phyloP scores from a whole-genome alignment of 139 green algal species.

The Limnomonas spitsbergensis region DNA sequence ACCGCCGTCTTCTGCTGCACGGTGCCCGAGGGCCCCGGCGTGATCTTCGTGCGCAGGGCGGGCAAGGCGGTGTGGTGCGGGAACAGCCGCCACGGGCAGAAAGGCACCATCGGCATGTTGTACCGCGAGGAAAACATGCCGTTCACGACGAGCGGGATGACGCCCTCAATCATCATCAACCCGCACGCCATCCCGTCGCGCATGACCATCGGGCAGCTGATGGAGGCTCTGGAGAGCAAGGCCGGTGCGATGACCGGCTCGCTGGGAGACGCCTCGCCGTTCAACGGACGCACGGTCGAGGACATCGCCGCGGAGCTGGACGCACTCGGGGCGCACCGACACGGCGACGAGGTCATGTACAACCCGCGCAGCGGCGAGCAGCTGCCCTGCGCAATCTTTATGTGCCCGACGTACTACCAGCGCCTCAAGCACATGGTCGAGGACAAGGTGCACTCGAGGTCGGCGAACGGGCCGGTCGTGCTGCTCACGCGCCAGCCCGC shows the following conservation, averaged over 20 bases:
- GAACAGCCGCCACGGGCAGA: constrained; percentile 24
- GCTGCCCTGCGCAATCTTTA: constrained; percentile 52
- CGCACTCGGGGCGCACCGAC: constrained; percentile 45
- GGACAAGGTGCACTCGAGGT: constrained; percentile 18
- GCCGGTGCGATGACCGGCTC: constrained; percentile 35
- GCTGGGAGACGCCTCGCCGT: constrained; percentile 45
- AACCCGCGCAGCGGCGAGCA: constrained; percentile 48
- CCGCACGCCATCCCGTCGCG: constrained; percentile 33
- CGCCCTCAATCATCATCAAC: constrained; percentile 39
- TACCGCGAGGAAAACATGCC: constrained; percentile 25
- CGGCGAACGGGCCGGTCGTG: constrained; percentile 13
- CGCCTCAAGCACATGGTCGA: constrained; percentile 69
- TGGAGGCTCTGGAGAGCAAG: constrained; percentile 27
- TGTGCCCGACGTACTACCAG: constrained; percentile 62
- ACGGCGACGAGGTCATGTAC: constrained; percentile 61
- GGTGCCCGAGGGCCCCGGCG: constrained; percentile 6
- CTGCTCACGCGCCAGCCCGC: constrained; percentile 20
- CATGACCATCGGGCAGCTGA: constrained; percentile 30
- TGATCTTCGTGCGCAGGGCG: constrained; percentile 29
- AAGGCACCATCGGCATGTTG: constrained; percentile 26
- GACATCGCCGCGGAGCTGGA: constrained; percentile 38
- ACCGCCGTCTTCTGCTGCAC: constrained; percentile 7
- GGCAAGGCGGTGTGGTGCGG: constrained; percentile 19
- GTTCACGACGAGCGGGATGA: constrained; percentile 3
- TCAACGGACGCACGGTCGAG: constrained; percentile 30